These are phyloP conservation scores for Aurantiochytrium sp. DNA, from an alignment of 108 stramenopile genomes.

Conservation along the genomic window DNA sequence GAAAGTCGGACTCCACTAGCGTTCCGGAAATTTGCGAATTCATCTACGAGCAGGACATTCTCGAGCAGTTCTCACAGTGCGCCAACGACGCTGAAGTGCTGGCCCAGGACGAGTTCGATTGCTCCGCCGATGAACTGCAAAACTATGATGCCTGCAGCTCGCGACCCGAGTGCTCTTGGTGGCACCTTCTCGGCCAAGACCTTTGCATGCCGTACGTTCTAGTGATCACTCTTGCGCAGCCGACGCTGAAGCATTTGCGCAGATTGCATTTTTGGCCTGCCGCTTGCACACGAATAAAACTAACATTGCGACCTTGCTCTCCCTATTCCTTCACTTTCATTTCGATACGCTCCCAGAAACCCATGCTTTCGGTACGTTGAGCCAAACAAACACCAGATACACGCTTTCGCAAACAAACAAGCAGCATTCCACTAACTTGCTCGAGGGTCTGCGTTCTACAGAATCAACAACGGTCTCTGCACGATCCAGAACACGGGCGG, in stretches of 20 bases:
- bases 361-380: neutral
- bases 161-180: neutral
- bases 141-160: neutral
- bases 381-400: neutral
- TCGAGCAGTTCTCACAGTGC: neutral
- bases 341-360: neutral
- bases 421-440: neutral
- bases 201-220: neutral
- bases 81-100: neutral
- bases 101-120: neutral
- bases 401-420: neutral
- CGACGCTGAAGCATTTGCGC: too few relatives aligned
- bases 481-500: constrained; percentile 12
- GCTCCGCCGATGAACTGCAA: neutral
- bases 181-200: neutral
- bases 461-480: constrained; percentile 12
- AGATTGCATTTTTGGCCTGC: too few relatives aligned
- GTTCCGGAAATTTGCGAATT: too few relatives aligned
- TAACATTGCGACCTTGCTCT: neutral
- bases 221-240: too few relatives aligned
- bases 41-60: neutral
- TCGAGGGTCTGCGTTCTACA: neutral
- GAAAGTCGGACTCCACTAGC: too few relatives aligned
- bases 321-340: neutral
- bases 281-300: too few relatives aligned